Percentiles rank a stretch among this genome's conserved stretches.
Conservation (phyloP, 768 basidiomycete genomes). For the Auricularia auricula-judae region DNA sequence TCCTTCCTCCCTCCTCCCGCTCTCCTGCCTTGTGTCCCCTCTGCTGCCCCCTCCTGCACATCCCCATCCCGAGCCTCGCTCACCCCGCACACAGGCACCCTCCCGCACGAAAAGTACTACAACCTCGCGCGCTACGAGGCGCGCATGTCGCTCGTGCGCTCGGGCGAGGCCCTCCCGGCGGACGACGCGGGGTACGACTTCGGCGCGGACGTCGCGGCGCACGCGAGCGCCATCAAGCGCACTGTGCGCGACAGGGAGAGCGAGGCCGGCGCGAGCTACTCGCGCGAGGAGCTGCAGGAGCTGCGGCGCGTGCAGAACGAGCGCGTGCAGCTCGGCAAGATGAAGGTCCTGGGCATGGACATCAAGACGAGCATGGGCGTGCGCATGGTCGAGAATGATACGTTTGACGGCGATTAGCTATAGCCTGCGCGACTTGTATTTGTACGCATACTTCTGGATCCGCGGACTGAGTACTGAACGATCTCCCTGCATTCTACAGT, state of each 20-base stretch:
- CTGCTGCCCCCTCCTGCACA: no score
- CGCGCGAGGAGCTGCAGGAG: constrained; percentile 61
- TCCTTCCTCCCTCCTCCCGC: not conserved
- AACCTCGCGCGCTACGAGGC: constrained; percentile 77
- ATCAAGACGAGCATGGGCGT: constrained; percentile 78
- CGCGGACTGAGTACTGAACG: no score
- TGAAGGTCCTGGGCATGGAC: constrained; percentile 84
- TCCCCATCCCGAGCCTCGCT: no score
- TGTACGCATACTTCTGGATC: no score
- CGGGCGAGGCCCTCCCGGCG: constrained; percentile 45
- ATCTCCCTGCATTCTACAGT: no score
- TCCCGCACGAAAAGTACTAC: constrained; percentile 93
- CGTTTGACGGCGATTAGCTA: constrained; percentile 34
- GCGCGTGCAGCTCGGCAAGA: constrained; percentile 62
- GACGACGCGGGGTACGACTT: constrained; percentile 49
- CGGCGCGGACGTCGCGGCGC: constrained; percentile 72
- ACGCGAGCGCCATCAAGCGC: constrained; percentile 61
- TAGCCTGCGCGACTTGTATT: no score
- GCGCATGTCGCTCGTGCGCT: constrained; percentile 73
- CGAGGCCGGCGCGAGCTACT: constrained; percentile 51
- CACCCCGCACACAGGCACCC: constrained; percentile 60
- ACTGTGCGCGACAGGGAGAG: constrained; percentile 48
- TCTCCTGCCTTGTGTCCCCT: no score
- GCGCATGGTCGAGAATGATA: constrained; percentile 60
- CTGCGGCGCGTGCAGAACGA: constrained; percentile 78